Evolutionary conservation across 495 filamentous ascomycete genomes (phyloP).

Genomic region (Penicillium flavigenum): DNA sequence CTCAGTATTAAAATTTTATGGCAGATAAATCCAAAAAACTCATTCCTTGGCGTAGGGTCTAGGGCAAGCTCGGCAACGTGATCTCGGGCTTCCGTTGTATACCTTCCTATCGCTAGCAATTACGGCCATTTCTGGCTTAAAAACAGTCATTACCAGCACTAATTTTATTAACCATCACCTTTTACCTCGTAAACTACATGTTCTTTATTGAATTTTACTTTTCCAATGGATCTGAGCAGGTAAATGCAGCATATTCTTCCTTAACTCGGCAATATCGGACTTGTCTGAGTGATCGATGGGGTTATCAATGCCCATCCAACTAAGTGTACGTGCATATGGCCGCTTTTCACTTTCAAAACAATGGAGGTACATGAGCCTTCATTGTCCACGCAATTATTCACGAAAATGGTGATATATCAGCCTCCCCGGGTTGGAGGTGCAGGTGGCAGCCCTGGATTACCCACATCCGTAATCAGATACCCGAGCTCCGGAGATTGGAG

Average conservation of each 20-base stretch:
- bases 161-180: neutral
- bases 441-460: neutral
- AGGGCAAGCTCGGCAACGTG: neutral
- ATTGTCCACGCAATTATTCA: neutral
- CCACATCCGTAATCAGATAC: neutral
- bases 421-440: neutral
- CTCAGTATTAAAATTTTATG: neutral
- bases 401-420: neutral
- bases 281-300: neutral
- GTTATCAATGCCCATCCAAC: neutral
- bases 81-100: neutral
- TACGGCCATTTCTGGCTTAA: neutral
- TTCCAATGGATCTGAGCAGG: neutral
- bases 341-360: neutral
- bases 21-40: neutral
- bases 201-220: neutral
- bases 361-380: neutral
- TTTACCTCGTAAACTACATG: neutral
- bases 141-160: neutral
- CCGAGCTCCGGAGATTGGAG: neutral
- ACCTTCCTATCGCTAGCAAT: neutral
- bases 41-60: conserved; percentile 4
- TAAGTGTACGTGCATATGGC: neutral
- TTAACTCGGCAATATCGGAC: neutral
- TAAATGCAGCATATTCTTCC: neutral